phyloP scores from a whole-genome alignment of 2,329 filamentous ascomycete species.

The Cercospora sp. region DNA sequence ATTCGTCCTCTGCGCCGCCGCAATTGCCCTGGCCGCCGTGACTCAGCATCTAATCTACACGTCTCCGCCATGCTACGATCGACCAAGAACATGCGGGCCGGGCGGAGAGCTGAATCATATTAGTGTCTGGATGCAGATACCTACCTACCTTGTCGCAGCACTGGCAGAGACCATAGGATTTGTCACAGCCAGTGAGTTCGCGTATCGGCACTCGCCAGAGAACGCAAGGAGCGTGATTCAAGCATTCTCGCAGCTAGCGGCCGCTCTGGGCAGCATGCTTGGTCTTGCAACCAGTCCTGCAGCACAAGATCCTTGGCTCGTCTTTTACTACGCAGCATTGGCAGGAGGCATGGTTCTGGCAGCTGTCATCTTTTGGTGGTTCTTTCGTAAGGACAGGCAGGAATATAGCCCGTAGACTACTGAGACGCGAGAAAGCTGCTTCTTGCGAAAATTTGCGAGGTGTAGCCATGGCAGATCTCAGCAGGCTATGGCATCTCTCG shows the following conservation, averaged over 20 bases:
- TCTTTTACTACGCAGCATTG: slow-evolving; percentile 15
- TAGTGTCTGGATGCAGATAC: slow-evolving; percentile 45
- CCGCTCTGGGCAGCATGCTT: slow-evolving; percentile 36
- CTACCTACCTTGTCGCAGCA: slow-evolving; percentile 44
- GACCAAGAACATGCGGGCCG: slow-evolving; percentile 41
- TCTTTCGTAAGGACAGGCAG: slow-evolving; percentile 1
- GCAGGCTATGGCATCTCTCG: not conserved
- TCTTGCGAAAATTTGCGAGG: not conserved
- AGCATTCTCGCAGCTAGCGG: slow-evolving; percentile 39
- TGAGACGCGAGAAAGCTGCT: not conserved
- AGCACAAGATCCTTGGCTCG: slow-evolving; percentile 18
- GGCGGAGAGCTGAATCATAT: slow-evolving; percentile 36
- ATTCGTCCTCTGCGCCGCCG: slow-evolving; percentile 18
- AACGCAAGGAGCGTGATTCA: slow-evolving; percentile 45
- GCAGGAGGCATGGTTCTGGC: slow-evolving; percentile 15
- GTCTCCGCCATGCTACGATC: slow-evolving; percentile 34
- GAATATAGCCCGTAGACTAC: not conserved
- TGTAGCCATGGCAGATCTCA: not conserved
- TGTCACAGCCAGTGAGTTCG: slow-evolving; percentile 47
- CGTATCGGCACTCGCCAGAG: slow-evolving; percentile 46
- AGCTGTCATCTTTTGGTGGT: slow-evolving; percentile 13
- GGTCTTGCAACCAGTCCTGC: slow-evolving; percentile 39
- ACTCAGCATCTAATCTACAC: slow-evolving; percentile 39
- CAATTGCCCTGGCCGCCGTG: slow-evolving; percentile 10
- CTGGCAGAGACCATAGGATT: slow-evolving; percentile 47